phyloP scores from a whole-genome alignment of 23 red algal genomes.

The Pyropia haitanensis region DNA sequence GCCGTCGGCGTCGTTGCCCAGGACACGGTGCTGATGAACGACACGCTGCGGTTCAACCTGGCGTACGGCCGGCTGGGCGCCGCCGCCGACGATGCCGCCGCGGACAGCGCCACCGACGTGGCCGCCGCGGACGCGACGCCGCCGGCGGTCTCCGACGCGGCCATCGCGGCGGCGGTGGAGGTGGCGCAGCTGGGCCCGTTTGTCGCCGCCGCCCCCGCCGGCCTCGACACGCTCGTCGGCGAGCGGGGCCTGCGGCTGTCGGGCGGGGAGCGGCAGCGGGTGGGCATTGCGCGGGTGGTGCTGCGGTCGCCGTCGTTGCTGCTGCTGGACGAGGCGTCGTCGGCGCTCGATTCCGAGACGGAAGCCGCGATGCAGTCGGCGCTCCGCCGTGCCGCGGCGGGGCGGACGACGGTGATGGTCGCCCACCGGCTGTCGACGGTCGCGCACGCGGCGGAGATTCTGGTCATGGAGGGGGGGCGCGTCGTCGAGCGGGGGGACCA shows the following conservation, averaged over 20 bases:
- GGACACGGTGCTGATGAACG: conserved; percentile 90
- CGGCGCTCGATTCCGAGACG: conserved; percentile 54
- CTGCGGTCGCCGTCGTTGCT: conserved; percentile 69
- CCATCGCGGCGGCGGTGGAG: conserved; percentile 41
- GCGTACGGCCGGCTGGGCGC: conserved; percentile 72
- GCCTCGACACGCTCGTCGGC: conserved; percentile 82
- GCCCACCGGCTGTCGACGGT: conserved; percentile 88
- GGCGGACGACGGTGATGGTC: conserved; percentile 85
- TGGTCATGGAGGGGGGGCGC: conserved; percentile 50
- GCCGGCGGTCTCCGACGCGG: conserved; percentile 38
- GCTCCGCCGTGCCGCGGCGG: conserved; percentile 46
- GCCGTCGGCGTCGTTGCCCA: conserved; percentile 59
- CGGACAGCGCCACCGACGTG: conserved; percentile 21
- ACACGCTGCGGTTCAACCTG: conserved; percentile 76
- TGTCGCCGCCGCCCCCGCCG: conserved; percentile 56
- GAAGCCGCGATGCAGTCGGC: conserved; percentile 78
- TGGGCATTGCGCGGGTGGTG: conserved; percentile 69
- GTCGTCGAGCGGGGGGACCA: conserved; percentile 31
- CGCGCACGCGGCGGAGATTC: conserved; percentile 76
- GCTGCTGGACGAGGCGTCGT: conserved; percentile 68
- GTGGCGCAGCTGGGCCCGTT: conserved; percentile 58
- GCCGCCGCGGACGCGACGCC: conserved; percentile 43
- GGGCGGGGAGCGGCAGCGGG: conserved; percentile 90
- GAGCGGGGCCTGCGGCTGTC: conserved; percentile 67
- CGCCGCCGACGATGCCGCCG: too few relatives aligned